Conservation (phyloP, 202 grass and related monocot species). For the Cymbopogon flexuosus region DNA sequence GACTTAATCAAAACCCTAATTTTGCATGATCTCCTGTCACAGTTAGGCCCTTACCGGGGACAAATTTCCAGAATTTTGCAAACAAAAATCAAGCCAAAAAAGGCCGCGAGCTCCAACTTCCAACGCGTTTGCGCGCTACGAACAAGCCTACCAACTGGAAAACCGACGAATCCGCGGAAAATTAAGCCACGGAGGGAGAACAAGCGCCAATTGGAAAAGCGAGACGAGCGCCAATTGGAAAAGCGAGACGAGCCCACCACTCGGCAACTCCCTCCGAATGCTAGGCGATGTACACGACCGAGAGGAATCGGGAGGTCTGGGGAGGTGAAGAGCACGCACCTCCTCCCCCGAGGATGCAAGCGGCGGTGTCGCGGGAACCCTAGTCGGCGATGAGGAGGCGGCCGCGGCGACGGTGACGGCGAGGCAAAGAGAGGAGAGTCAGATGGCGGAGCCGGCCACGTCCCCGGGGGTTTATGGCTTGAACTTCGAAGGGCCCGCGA, state of each 20-base stretch:
- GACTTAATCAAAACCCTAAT: background rate
- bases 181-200: background rate
- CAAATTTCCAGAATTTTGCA: background rate
- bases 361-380: constrained; percentile 15
- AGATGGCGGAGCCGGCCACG: background rate
- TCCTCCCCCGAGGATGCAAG: background rate
- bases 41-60: too few relatives aligned
- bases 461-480: background rate
- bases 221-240: background rate
- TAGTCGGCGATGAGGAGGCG: constrained; percentile 24
- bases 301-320: background rate
- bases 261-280: background rate
- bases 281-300: background rate
- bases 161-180: background rate
- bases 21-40: background rate
- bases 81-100: background rate
- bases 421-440: background rate
- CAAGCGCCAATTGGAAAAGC: background rate
- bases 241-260: background rate
- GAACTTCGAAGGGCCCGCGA: background rate
- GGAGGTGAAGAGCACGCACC: background rate
- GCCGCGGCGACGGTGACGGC: background rate
- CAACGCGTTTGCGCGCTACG: too few relatives aligned
- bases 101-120: too few relatives aligned
- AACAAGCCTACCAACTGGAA: too few relatives aligned